phyloP scores from a whole-genome alignment of 306 rosid genomes.

The Vachellia collinsii region DNA sequence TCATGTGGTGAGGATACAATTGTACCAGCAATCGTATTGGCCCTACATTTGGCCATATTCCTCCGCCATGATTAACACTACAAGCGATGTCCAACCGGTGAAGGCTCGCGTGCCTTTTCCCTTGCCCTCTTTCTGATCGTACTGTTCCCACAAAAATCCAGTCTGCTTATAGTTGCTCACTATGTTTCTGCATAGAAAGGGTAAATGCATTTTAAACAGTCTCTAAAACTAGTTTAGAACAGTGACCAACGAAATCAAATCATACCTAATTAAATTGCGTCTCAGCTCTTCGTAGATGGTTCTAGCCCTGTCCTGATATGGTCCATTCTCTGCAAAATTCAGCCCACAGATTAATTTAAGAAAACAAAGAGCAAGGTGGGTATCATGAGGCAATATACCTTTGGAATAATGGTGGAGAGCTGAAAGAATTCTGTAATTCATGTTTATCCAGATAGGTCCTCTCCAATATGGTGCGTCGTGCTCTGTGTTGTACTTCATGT shows the following conservation, averaged over 20 bases:
- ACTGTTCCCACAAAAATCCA: conserved; percentile 93
- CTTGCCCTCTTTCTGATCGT: conserved; percentile 75
- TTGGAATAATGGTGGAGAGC: conserved; percentile 87
- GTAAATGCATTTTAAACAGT: neutral
- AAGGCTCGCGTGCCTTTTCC: conserved; percentile 89
- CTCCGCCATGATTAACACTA: conserved; percentile 83
- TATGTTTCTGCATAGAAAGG: conserved; percentile 44
- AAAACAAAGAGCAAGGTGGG: conserved; percentile 3
- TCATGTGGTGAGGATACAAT: neutral
- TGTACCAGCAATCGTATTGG: neutral
- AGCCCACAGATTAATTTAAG: conserved; percentile 30
- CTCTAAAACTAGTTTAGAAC: neutral
- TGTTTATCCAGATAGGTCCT: conserved; percentile 87
- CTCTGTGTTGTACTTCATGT: conserved; percentile 93
- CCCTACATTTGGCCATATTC: conserved; percentile 57
- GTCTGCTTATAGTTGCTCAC: conserved; percentile 66
- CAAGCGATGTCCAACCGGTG: conserved; percentile 95
- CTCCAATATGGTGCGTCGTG: conserved; percentile 98
- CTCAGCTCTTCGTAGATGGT: conserved; percentile 71
- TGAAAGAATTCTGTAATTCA: conserved; percentile 80
- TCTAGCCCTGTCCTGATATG: conserved; percentile 74
- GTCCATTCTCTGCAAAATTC: conserved; percentile 67
- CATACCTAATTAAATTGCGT: conserved; percentile 78
- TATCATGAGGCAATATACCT: conserved; percentile 54
- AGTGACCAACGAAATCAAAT: conserved; percentile 13